A percentile compares a stretch with the other conserved stretches of the same genome.
Evolutionary conservation across 495 filamentous ascomycete genomes (phyloP).

Genomic region (Copromyces sp.): DNA sequence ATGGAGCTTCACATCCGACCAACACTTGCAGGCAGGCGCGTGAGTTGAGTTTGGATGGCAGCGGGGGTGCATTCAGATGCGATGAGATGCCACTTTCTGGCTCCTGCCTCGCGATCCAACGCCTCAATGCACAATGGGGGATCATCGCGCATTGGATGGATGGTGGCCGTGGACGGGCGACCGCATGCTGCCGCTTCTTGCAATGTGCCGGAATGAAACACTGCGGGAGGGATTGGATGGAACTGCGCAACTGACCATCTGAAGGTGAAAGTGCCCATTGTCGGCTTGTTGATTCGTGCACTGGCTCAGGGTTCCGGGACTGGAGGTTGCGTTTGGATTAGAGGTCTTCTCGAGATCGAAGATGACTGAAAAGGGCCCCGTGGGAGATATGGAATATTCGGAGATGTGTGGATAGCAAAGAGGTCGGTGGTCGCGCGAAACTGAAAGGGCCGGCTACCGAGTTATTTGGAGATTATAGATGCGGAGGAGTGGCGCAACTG

Average conservation of each 20-base stretch:
- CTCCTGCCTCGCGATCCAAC: conserved; percentile 6
- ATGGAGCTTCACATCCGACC: conserved; percentile 6
- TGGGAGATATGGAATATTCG: neutral
- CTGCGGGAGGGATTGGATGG: neutral
- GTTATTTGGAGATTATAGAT: neutral
- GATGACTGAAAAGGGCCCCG: neutral
- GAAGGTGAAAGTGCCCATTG: conserved; percentile 44
- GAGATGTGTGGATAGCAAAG: neutral
- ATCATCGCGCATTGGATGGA: neutral
- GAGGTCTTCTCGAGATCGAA: neutral
- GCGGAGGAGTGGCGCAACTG: neutral
- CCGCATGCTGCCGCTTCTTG: neutral
- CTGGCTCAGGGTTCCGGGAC: neutral
- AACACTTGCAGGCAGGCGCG: conserved; percentile 2
- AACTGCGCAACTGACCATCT: conserved; percentile 37
- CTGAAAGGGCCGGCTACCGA: neutral
- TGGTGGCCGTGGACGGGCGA: neutral
- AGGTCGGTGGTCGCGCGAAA: neutral
- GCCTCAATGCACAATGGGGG: neutral
- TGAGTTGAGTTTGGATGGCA: conserved; percentile 2
- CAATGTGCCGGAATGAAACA: neutral
- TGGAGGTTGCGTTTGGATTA: neutral
- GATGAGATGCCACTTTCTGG: neutral
- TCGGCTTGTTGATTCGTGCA: neutral
- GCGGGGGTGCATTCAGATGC: neutral